A percentile compares a stretch with the other conserved stretches of the same genome.
Conservation (phyloP, 2,329 filamentous ascomycete genomes). For the Calonectria leucothoes region DNA sequence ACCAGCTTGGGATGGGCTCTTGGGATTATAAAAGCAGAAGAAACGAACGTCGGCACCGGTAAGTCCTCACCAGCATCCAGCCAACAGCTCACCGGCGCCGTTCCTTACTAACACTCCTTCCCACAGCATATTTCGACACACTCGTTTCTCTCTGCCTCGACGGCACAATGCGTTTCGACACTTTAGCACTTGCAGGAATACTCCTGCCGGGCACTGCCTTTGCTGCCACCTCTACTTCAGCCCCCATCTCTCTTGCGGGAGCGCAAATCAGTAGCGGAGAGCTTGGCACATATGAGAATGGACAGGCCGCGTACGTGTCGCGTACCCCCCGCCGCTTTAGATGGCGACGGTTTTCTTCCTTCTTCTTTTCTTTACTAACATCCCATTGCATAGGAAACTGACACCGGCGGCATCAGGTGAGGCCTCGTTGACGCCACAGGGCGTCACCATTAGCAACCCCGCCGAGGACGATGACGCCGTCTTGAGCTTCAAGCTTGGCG, state of each 20-base stretch:
- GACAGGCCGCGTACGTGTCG: neutral
- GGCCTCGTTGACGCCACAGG: neutral
- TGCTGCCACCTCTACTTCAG: neutral
- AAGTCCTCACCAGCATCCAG: neutral
- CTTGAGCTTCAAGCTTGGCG: neutral
- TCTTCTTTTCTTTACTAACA: no score
- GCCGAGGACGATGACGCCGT: neutral
- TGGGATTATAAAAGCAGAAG: neutral
- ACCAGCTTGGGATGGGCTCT: no score
- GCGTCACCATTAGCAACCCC: neutral
- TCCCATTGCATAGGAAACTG: neutral
- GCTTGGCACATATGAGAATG: neutral
- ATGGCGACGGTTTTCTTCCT: rapidly evolving
- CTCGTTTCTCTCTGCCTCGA: neutral
- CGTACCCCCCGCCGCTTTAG: no score
- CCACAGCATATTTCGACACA: neutral
- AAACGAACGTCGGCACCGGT: neutral
- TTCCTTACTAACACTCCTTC: neutral
- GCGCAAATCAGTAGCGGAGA: neutral
- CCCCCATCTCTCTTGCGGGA: neutral
- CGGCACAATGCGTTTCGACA: neutral
- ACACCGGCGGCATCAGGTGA: neutral
- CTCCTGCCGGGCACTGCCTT: neutral
- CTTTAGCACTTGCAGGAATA: neutral
- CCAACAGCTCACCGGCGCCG: neutral